phyloP scores from a whole-genome alignment of 495 filamentous ascomycete species.

The Podospora pseudoanserina region DNA sequence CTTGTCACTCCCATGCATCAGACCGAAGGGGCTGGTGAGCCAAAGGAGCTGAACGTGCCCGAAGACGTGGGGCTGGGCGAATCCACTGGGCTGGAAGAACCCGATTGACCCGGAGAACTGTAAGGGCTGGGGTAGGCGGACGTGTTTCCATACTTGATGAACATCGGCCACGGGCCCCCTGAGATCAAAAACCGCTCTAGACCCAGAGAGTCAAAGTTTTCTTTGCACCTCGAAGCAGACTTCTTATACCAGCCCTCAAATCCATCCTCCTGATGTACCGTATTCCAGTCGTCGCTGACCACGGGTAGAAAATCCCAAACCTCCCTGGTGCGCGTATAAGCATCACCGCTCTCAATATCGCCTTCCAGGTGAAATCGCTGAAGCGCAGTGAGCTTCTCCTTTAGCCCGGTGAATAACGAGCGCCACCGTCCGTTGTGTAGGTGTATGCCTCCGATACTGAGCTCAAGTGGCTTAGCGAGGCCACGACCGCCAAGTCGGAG shows the following conservation, averaged over 20 bases:
- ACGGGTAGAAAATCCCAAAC: constrained; percentile 43
- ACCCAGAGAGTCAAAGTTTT: constrained; percentile 39
- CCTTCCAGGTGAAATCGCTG: constrained; percentile 45
- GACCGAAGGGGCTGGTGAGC: background rate
- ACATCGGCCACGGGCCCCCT: constrained; percentile 39
- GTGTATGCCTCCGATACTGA: constrained; percentile 42
- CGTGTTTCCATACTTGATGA: constrained; percentile 6
- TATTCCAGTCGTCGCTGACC: constrained; percentile 42
- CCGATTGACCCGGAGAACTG: background rate
- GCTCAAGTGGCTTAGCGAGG: constrained; percentile 38
- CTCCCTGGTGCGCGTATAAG: constrained; percentile 37
- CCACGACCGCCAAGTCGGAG: constrained; percentile 46
- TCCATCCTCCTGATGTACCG: constrained; percentile 20
- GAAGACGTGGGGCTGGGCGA: background rate
- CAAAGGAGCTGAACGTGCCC: background rate
- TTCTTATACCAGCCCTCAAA: background rate
- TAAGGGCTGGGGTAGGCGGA: background rate
- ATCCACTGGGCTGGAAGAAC: background rate
- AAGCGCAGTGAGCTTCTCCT: constrained; percentile 34
- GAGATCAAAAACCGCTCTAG: constrained; percentile 43
- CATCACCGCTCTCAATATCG: constrained; percentile 42
- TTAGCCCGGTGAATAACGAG: constrained; percentile 39
- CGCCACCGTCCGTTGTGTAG: constrained; percentile 44
- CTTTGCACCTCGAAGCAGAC: constrained; percentile 14
- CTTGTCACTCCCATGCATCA: background rate